Evolutionary conservation across 768 basidiomycete species (phyloP), one percentile per base, ranked within the genome.

Genomic region (Lentinus tigrinus): DNA sequence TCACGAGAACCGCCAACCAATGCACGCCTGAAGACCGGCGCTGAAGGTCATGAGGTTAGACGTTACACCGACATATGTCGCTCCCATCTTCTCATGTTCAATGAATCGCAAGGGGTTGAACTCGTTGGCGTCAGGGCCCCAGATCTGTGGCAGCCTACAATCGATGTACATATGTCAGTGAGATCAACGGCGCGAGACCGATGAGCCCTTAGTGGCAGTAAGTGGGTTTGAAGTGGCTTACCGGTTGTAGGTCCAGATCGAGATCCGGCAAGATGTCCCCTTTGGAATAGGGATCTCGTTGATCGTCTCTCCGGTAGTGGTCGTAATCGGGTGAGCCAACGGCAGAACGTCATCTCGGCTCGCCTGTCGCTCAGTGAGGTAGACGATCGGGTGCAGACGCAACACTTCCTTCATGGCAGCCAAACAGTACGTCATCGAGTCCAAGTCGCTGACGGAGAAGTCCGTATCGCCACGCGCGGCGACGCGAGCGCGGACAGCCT

Each of bases 341-440:
- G 74, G 75, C 21, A 76, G 65, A 11, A 70, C 63, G 50, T 73
- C 73, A 27, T 76, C 73, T 6, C 54, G 48, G 1, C 52, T 60
- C 1, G 73, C 71, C n/a, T 31, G 44, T 36, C 74, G 68, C 14
- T 57, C n/a, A 36, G 71, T 60, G 10, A 58, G 58, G 47, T 68
- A 68, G 28, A 67, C 68, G 31, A 74, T 67, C 0, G 73, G 71
- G 49, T 75, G 72, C 11, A 72, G 58, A 6, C 74, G 70, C 38
- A 75, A 56, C 3, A 62, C 57, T 56, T 73, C 70, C 68, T 76
- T 75, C 51, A 75, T 62, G 1, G 62, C 63, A 8, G 75, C 73
- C 37, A 69, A 66, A n/a, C 66, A 54, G 47, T 67, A 68, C 9
- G 65, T 21, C 74, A 76, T 72, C 19, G 63, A 51, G 36, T 75